Base-by-base conservation (phyloP, 108 stramenopile genomes). In the Cylindrotheca fusiformis region DNA sequence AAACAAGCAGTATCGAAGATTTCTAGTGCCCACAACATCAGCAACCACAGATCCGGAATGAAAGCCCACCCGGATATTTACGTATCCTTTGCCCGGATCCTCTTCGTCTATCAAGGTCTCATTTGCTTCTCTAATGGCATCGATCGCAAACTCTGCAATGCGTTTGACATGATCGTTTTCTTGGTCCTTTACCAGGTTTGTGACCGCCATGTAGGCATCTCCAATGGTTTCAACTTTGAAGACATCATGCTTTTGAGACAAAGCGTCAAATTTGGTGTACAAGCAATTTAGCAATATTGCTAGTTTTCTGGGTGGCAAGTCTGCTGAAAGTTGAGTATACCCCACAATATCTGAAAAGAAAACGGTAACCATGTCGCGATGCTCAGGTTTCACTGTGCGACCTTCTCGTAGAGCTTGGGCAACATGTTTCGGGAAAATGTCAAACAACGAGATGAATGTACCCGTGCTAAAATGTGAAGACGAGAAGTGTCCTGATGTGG, bases 111-210 rank as follows among this genome's bases (percentile, higher is more conserved):
- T 57, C 14, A 44, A 53, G 2, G 71, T 78, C 23, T 67, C 54
- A 3, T 54, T 55, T 0, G 77, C 79, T 2, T 63, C 81, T 14
- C 47, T 41, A n/a, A 88, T 25, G 19, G 79, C 68, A 53, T 72
- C 83, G 27, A 82, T 55, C 2, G 83, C 63, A 73, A 85, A 88
- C 20, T 81, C 55, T 19, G 82, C 83, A 47, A 88, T 65, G 12
- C 79, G 72, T 55, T 84, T 79, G 22, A 74, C 82, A 58, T 83
- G 81, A 55, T 83, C 74, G 14, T 46, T 32, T 5, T 52, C 18
- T 50, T 79, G 14, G 12, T 83, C 57, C 29, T 75, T 71, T 2
- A 83, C 74, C 12, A 84, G 59, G 55, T 81, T 79, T 6, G 67
- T 67, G 22, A 80, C 83, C 12, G 64, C 86, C 52, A 81, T 54